Base-by-base conservation (phyloP, 2,329 filamentous ascomycete species). In the Botrytis pseudocinerea region DNA sequence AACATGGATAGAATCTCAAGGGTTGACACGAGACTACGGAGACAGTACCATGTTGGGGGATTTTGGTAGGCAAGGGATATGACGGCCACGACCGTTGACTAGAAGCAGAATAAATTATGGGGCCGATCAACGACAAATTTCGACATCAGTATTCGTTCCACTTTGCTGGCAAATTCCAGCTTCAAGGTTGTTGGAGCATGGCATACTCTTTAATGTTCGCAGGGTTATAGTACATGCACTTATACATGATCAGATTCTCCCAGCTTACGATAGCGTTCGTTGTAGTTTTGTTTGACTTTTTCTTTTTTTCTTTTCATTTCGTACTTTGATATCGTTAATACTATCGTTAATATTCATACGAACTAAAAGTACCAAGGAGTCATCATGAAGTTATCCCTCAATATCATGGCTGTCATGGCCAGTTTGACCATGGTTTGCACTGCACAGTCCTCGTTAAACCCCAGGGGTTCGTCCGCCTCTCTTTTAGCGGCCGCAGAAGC, bases 161-260 rank as follows among this genome's bases (percentile, higher is more conserved):
- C 51, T 57, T 57, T 57, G n/a, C 14, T 57, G 5, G 51, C n/a
- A 28, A 57, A n/a, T 57, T 57, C 51, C 7, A 3, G n/a, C 51
- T 54, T 28, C 51, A 28, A 54, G 51, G 51, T 57, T 54, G 14
- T 54, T 57, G 7, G 7, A 57, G n/a, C 51, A 32, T 28, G 51
- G 51, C n/a, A 57, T 57, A 57, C n/a, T 57, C n/a, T 57, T 16
- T 18, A 57, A 57, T 32, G 28, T 57, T 18, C 51, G n/a, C n/a
- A 57, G 51, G 51, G 51, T 57, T 57, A 32, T 28, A 57, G 14
- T 57, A 28, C 51, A 57, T 2, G n/a, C 51, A 57, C 51, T 57
- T 57, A 57, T 57, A 57, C 51, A 57, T 57, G n/a, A 28, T 57
- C 14, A 57, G n/a, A 57, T 57, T 57, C 51, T 57, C 51, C 51